Evolutionary conservation across 306 rosid genomes (phyloP), one percentile per base, ranked within the genome.

Genomic region (Betula pendula): DNA sequence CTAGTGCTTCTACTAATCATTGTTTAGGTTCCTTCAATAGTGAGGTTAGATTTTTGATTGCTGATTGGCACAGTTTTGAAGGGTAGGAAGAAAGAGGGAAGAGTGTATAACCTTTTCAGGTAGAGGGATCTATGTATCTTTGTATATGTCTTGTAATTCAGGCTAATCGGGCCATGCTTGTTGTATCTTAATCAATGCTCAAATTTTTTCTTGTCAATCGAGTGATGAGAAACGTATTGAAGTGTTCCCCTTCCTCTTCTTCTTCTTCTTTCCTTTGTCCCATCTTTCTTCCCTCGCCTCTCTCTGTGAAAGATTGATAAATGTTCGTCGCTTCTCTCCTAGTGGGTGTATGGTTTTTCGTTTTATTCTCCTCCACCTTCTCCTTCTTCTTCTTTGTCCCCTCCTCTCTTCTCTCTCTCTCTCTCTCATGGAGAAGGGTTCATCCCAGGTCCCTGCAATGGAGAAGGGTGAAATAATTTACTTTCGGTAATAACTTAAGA

Each of bases 111-210:
- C 59, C 45, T 68, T 75, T 58, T 76, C 62, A 16, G 67, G 60
- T 52, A 60, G 86, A 72, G 88, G 85, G 80, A 71, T 73, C 74
- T 80, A 16, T 66, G 76, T 70, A 70, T 50, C 24, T 47, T 79
- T 88, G 86, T 87, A 82, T n/a, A 83, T 89, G 85, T 81, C 81
- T 53, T 84, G 84, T 89, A 87, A 83, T 79, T 81, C 77, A 59
- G 86, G 90, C 62, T 63, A 75, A 73, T 81, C 74, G 14, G 78
- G 82, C 88, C 87, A 78, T 76, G 70, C 80, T 73, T 85, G 75
- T 79, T 88, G 90, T 89, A 87, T 81, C 73, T 79, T 83, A 66
- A 77, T 87, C 84, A 87, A 72, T 60, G 53, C 66, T 79, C 50
- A 47, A 55, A 13, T 53, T 76, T 70, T 68, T 71, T 80, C 79